Evolutionary conservation across 2,329 filamentous ascomycete genomes (phyloP).

Genomic region (Colletotrichum neosansevieriae): DNA sequence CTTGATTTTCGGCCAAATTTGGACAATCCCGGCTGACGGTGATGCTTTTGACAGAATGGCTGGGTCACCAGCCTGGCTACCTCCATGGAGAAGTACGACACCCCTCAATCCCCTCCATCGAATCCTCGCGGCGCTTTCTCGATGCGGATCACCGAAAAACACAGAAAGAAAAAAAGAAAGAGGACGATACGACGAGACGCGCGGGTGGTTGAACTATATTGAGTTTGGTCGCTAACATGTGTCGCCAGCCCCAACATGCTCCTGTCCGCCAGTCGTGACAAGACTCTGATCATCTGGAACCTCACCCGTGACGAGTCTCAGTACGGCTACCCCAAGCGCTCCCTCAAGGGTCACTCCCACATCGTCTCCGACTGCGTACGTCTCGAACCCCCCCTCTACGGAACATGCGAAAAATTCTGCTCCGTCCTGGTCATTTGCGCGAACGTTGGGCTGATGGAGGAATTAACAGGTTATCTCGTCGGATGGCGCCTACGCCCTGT

Average conservation of each 20-base stretch:
- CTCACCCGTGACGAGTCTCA: conserved; percentile 97
- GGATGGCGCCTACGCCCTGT: conserved; percentile 98
- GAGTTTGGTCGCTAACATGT: conserved; percentile 45
- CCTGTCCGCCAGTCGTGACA: conserved; percentile 96
- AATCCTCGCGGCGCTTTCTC: conserved; percentile 5
- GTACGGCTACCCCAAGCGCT: conserved; percentile 99
- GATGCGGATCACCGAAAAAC: conserved; percentile 9
- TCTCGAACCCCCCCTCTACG: conserved; percentile 48
- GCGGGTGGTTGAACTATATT: conserved; percentile 31
- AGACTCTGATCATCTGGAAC: conserved; percentile 99
- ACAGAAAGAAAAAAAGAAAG: neutral
- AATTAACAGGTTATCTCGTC: conserved; percentile 91
- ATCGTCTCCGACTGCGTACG: conserved; percentile 99
- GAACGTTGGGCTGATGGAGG: conserved; percentile 51
- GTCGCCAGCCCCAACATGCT: conserved; percentile 94
- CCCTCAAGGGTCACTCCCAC: conserved; percentile 98
- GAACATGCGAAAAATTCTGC: conserved; percentile 22
- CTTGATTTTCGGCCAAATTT: conserved; percentile 11
- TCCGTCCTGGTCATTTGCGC: conserved; percentile 10
- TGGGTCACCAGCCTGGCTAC: conserved; percentile 99
- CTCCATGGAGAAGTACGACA: conserved; percentile 94
- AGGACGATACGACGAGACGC: conserved; percentile 25
- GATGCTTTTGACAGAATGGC: conserved; percentile 73
- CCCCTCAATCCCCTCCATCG: conserved; percentile 30
- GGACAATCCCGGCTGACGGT: conserved; percentile 39